Evolutionary conservation across 345 rosid species (phyloP).

Genomic region (Toxicodendron radicans): DNA sequence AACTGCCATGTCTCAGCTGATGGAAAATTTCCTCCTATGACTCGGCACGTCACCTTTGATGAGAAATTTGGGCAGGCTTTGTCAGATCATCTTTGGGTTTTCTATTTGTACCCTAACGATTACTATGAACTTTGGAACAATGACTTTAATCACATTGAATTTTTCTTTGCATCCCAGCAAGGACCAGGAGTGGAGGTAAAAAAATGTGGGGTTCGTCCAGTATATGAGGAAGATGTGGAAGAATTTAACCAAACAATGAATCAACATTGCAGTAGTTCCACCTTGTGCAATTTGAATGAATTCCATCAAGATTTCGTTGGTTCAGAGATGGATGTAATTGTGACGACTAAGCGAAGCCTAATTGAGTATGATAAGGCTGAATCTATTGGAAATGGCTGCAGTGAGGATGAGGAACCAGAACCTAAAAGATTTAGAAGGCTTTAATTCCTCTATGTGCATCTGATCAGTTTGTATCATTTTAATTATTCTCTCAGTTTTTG

Average conservation of each 20-base stretch:
- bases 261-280: not conserved
- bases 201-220: not conserved
- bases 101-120: conserved; percentile 11
- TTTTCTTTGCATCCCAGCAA: not conserved
- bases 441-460: not conserved
- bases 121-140: conserved; percentile 11
- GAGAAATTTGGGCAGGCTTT: conserved; percentile 6
- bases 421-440: not conserved
- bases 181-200: not conserved
- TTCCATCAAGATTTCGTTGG: not conserved
- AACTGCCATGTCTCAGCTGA: not conserved
- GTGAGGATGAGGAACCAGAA: not conserved
- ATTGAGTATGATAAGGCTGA: not conserved
- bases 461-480: too few relatives aligned
- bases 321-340: not conserved
- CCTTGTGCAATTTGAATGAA: not conserved
- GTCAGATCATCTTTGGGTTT: conserved; percentile 28
- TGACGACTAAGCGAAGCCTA: not conserved
- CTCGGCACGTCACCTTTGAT: not conserved
- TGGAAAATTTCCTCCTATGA: not conserved
- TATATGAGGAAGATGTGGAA: not conserved
- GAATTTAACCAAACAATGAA: not conserved
- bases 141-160: conserved; percentile 10
- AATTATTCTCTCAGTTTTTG: too few relatives aligned
- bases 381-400: not conserved